A percentile compares a stretch with the other conserved stretches of the same genome.
phyloP scores from a whole-genome alignment of 768 basidiomycete genomes.

The Dioszegia crocea region DNA sequence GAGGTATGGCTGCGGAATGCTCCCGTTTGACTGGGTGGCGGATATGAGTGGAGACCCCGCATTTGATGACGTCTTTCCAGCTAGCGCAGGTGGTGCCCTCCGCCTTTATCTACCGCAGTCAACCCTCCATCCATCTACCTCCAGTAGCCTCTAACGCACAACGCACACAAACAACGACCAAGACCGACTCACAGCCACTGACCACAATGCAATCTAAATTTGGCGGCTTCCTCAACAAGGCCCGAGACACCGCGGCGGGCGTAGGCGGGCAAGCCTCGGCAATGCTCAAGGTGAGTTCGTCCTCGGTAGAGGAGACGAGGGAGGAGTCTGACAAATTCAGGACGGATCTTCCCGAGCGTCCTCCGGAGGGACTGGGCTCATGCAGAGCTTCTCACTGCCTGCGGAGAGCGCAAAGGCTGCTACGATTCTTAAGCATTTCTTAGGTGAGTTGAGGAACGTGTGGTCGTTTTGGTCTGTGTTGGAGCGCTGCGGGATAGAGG shows the following conservation, averaged over 20 bases:
- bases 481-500: neutral
- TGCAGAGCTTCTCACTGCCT: slow-evolving; percentile 79
- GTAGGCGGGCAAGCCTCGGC: slow-evolving; percentile 26
- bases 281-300: slow-evolving; percentile 25
- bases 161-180: neutral
- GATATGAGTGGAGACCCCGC: too few species aligned
- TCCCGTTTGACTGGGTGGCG: too few species aligned
- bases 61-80: too few species aligned
- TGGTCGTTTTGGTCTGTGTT: neutral
- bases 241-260: slow-evolving; percentile 17
- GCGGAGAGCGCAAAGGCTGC: slow-evolving; percentile 93
- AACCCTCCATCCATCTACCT: neutral
- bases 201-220: slow-evolving; percentile 10
- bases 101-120: too few species aligned
- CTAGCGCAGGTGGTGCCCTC: too few species aligned
- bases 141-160: neutral
- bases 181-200: neutral
- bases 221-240: slow-evolving; percentile 31
- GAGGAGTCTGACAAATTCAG: slow-evolving; percentile 16
- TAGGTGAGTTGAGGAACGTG: slow-evolving; percentile 52
- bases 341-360: slow-evolving; percentile 28
- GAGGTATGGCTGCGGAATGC: too few species aligned
- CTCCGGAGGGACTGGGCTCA: slow-evolving; percentile 41
- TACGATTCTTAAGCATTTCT: slow-evolving; percentile 80
- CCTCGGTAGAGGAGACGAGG: too few species aligned